Base-by-base conservation (phyloP, 129 eudicot species). In the Deinandra increscens region DNA sequence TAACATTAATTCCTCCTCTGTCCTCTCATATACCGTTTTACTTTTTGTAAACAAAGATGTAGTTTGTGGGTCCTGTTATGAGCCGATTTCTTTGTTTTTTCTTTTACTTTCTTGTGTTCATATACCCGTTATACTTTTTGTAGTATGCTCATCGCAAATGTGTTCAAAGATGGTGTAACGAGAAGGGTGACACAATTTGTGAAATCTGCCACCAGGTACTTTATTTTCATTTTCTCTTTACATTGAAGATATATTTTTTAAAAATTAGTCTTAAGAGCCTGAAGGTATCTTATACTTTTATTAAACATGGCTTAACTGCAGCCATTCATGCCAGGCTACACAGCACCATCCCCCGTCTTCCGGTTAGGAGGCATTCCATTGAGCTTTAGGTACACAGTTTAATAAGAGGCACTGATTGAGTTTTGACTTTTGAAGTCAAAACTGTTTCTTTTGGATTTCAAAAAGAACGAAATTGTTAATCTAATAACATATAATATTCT, bases 81-180 rank as follows among this genome's bases (percentile, higher is more conserved):
- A 13, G 34, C 59, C 8, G 22, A 18, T 61, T 34, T 62, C 20
- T 49, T 17, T 68, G 34, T 13, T 17, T 17, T 46, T 6, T 49
- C 8, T 48, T 50, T 45, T 41, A 54, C 62, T 67, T 66, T 42
- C 66, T 62, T 33, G 44, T 74, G 60, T 45, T 56, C 42, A 37
- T 62, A 11, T 62, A 11, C 59, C 60, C 29, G 26, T 64, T 75
- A 76, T 71, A 36, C 71, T 61, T 74, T 75, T 79, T 89, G 83
- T 84, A 92, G 98, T 92, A 88, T 84, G 98, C 98, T 72, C 98
- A 92, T 74, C 94, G 98, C 50, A 79, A 79, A 89, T 92, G 98
- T 64, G 82, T 92, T 44, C 98, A 92, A 75, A 84, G 87, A 77
- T 92, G 98, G 98, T 92, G 98, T 81, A 89, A 92, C 13, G 98